Evolutionary conservation across 352 stramenopile genomes (phyloP).

Genomic region (Plasmopara muralis): DNA sequence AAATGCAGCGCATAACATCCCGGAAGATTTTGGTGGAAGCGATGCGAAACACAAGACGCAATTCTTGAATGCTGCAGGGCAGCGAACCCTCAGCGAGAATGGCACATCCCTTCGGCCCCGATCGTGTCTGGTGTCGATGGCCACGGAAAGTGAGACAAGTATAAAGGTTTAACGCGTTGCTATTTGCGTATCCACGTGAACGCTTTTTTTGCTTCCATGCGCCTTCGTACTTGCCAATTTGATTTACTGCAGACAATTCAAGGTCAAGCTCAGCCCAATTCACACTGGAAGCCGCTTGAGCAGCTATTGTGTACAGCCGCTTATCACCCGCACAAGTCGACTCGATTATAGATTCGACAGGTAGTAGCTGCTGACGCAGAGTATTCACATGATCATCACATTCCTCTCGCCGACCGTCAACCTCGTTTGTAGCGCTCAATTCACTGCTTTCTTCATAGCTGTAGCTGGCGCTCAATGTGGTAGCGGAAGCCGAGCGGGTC

Average conservation of each 20-base stretch:
- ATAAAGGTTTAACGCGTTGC: constrained; percentile 26
- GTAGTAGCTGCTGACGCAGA: constrained; percentile 1
- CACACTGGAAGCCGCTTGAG: constrained; percentile 18
- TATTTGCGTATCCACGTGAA: constrained; percentile 9
- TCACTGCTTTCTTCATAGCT: constrained; percentile 20
- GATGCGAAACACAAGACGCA: constrained; percentile 32
- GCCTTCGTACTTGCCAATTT: constrained; percentile 15
- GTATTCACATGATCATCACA: too few species aligned
- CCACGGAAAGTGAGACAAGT: constrained; percentile 17
- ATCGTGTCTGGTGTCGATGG: constrained; percentile 25
- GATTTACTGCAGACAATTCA: constrained; percentile 21
- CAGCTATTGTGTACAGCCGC: constrained; percentile 29
- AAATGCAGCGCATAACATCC: constrained; percentile 33
- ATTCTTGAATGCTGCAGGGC: constrained; percentile 32
- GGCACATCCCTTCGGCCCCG: constrained; percentile 25
- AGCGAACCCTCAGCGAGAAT: constrained; percentile 28
- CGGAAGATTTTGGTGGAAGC: constrained; percentile 23
- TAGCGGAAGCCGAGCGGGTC: constrained; percentile 5
- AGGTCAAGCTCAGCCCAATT: constrained; percentile 34
- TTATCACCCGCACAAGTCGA: constrained; percentile 33
- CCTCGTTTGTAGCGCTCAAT: constrained; percentile 11
- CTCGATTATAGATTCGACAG: constrained; percentile 13
- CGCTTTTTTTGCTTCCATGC: constrained; percentile 32
- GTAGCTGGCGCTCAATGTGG: constrained; percentile 22
- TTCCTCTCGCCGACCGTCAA: too few species aligned